Evolutionary conservation across 371 early-diverging fungal genomes (phyloP), one percentile per base, ranked within the genome.

Genomic region (Amoeboaphelidium occidentale): DNA sequence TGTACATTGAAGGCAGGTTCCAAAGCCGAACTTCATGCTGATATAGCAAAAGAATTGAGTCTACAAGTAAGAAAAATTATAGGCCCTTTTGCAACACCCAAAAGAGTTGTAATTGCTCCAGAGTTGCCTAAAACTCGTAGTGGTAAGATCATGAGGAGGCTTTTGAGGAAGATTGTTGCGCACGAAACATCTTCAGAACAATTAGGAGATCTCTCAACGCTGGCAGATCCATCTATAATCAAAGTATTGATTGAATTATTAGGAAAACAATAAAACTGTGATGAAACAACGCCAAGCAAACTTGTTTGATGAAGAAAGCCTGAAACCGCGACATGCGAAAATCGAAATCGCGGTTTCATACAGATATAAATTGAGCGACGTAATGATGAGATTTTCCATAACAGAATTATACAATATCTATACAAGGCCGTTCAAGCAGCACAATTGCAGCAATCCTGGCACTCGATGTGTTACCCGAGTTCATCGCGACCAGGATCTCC

Each of bases 101-200:
- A 87, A 58, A 63, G 69, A 39, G 72, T 97, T 45, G 68, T 86
- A 49, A 55, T 92, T 46, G 76, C 80, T 10, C 67, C 68, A 17
- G 93, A 89, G 54, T 64, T 98, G 50, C 98, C 98, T 53, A 96
- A 98, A 68, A 98, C 98, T 6, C 75, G 94, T 12, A 82, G 81
- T n/a, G 97, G 97, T 42, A 97, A 97, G 65, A 84, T 68, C 48
- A 63, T 68, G 65, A 50, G 68, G 46, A 75, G 97, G 53, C 78
- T 96, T 50, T 64, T 97, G 62, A 69, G 94, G 53, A 92, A 88
- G 70, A 73, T 92, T 54, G 80, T 89, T 24, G 75, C 71, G 20
- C 58, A 55, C 6, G 63, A 59, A 23, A 50, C 24, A 3, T 32
- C 65, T 42, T 53, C 55, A 23, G 80, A 78, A 57, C 73, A 78